Percentiles rank a stretch among this genome's conserved stretches.
phyloP scores from a whole-genome alignment of 352 stramenopile species.

The Phytophthora capsici region DNA sequence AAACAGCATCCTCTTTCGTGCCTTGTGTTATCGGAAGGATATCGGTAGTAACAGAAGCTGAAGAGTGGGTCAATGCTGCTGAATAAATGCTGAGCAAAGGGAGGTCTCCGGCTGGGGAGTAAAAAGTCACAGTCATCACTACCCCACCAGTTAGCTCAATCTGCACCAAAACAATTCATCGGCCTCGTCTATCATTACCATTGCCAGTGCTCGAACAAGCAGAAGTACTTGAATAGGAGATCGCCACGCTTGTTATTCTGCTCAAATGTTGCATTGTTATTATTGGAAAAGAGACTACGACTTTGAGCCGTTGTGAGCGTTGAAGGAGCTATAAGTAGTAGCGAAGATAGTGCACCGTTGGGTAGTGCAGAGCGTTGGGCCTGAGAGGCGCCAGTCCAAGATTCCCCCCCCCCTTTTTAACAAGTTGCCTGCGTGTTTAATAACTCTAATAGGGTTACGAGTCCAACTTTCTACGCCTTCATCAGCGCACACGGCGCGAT shows the following conservation, averaged over 20 bases:
- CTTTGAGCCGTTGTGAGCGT: not conserved
- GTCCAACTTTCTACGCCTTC: too few species aligned
- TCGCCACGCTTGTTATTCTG: constrained; percentile 60
- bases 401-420: not conserved
- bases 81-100: constrained; percentile 52
- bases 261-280: constrained; percentile 7
- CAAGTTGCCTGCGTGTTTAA: not conserved
- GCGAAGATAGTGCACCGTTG: not conserved
- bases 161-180: not conserved
- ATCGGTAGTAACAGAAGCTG: constrained; percentile 34
- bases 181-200: constrained; percentile 26
- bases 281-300: not conserved
- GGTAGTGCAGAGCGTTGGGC: not conserved
- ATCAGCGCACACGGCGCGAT: too few species aligned
- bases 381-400: not conserved
- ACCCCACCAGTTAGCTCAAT: not conserved
- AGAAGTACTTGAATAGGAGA: constrained; percentile 41
- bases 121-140: constrained; percentile 63
- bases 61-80: constrained; percentile 44
- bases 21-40: constrained; percentile 39
- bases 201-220: constrained; percentile 55
- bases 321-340: not conserved
- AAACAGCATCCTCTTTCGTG: constrained; percentile 76
- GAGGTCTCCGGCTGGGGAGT: constrained; percentile 67
- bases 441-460: not conserved